These are phyloP conservation scores for Solanum tarijense DNA, from an alignment of 257 asterid species.

Conservation along the genomic window DNA sequence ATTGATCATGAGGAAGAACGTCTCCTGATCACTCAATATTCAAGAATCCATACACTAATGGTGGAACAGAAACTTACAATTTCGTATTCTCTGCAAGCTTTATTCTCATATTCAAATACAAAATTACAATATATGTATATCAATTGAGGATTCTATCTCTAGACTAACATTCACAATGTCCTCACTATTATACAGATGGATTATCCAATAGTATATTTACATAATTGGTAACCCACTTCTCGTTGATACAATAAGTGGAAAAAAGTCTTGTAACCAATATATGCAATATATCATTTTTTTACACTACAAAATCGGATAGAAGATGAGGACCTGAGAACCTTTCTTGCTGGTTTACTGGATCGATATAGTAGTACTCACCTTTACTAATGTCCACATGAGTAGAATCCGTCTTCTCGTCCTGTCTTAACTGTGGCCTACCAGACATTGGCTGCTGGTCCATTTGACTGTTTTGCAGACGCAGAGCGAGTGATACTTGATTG, in stretches of 20 bases:
- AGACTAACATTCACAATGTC: not conserved
- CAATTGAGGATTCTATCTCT: constrained; percentile 4
- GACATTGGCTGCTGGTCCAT: constrained; percentile 11
- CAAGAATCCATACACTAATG: not conserved
- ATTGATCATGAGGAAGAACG: not conserved
- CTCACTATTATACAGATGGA: constrained; percentile 13
- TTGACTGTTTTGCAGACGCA: constrained; percentile 33
- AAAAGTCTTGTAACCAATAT: not conserved
- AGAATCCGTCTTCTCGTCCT: constrained; percentile 13
- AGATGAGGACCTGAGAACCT: constrained; percentile 36
- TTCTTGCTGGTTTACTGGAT: constrained; percentile 44
- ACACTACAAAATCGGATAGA: constrained; percentile 50
- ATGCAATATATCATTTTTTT: not conserved
- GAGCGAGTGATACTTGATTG: constrained; percentile 46
- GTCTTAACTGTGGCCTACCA: constrained; percentile 12
- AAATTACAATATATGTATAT: not conserved
- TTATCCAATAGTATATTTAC: constrained; percentile 12
- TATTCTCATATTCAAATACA: constrained; percentile 7
- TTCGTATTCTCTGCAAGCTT: not conserved
- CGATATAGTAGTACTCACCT: constrained; percentile 36
- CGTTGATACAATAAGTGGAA: not conserved
- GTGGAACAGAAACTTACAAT: not conserved
- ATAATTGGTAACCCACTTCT: constrained; percentile 11
- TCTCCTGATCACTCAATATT: not conserved
- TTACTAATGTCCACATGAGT: constrained; percentile 20